These are phyloP conservation scores for Allium fistulosum DNA, from an alignment of 106 monocot species.

Conservation along the genomic window DNA sequence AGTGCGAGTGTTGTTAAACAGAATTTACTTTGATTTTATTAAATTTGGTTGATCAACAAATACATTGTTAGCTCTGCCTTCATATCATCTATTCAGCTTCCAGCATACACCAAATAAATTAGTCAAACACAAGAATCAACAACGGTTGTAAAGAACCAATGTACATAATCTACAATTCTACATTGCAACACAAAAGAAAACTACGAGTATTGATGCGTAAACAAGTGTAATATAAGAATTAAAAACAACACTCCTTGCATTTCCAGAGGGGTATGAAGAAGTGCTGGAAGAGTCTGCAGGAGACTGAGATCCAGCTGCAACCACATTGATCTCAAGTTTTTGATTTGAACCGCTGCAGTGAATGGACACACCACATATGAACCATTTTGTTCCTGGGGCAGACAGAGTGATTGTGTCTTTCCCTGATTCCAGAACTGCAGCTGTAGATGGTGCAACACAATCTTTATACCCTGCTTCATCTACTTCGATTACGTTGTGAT, in stretches of 20 bases:
- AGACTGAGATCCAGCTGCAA: neutral
- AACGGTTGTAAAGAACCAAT: too few species aligned
- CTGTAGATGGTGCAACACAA: neutral
- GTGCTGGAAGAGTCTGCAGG: neutral
- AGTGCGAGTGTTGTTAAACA: too few species aligned
- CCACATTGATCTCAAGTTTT: slow-evolving; percentile 13
- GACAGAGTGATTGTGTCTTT: slow-evolving; percentile 11
- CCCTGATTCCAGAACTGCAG: neutral
- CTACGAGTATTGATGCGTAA: too few species aligned
- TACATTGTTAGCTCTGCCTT: too few species aligned
- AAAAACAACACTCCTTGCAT: neutral
- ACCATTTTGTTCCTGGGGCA: slow-evolving; percentile 19
- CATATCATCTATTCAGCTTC: too few species aligned
- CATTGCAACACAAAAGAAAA: too few species aligned
- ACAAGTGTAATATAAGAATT: too few species aligned
- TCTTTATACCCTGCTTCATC: neutral
- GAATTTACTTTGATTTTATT: too few species aligned
- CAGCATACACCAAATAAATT: too few species aligned
- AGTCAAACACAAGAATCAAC: too few species aligned
- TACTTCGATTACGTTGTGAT: slow-evolving; percentile 13
- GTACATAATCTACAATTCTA: too few species aligned
- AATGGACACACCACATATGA: slow-evolving; percentile 7
- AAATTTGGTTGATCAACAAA: too few species aligned
- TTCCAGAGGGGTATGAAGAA: neutral
- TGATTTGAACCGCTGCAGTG: slow-evolving; percentile 9